Percentiles rank a stretch among this genome's conserved stretches.
phyloP scores from a whole-genome alignment of 2,329 filamentous ascomycete species.

The Fusarium newnesense region DNA sequence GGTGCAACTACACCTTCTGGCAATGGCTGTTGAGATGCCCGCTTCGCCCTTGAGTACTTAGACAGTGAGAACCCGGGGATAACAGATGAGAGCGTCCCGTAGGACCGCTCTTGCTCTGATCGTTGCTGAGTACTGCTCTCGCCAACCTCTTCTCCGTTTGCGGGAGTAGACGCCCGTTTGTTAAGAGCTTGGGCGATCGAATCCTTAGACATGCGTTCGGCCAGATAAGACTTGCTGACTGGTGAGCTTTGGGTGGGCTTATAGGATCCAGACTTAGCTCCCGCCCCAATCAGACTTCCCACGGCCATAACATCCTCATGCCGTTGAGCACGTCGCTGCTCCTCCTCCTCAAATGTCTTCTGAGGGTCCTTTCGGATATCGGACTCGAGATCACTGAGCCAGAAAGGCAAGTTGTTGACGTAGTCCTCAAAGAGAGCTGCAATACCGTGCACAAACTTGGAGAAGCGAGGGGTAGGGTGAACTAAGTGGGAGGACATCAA shows the following conservation, averaged over 20 bases:
- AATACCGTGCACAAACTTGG: constrained; percentile 95
- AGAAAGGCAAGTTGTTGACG: constrained; percentile 96
- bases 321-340: constrained; percentile 81
- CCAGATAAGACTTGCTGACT: constrained; percentile 71
- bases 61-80: constrained; percentile 86
- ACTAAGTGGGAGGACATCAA: constrained; percentile 93
- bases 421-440: constrained; percentile 94
- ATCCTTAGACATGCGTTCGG: constrained; percentile 61
- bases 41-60: constrained; percentile 73
- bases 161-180: constrained; percentile 38
- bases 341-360: constrained; percentile 89
- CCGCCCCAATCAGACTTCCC: constrained; percentile 83
- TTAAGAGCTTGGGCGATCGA: constrained; percentile 45
- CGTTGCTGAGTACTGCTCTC: constrained; percentile 50
- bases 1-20: constrained; percentile 92
- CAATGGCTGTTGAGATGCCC: constrained; percentile 62
- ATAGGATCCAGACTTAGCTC: constrained; percentile 64
- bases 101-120: constrained; percentile 53
- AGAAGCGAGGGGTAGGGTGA: constrained; percentile 89
- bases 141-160: constrained; percentile 49
- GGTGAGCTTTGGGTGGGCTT: constrained; percentile 74
- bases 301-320: constrained; percentile 91
- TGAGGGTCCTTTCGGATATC: constrained; percentile 96
- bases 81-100: constrained; percentile 73
- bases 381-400: constrained; percentile 89